Percentiles rank a stretch among this genome's conserved stretches.
These are phyloP conservation scores for Aspergillus sp. DNA, from an alignment of 2,329 filamentous ascomycete species.

Conservation along the genomic window DNA sequence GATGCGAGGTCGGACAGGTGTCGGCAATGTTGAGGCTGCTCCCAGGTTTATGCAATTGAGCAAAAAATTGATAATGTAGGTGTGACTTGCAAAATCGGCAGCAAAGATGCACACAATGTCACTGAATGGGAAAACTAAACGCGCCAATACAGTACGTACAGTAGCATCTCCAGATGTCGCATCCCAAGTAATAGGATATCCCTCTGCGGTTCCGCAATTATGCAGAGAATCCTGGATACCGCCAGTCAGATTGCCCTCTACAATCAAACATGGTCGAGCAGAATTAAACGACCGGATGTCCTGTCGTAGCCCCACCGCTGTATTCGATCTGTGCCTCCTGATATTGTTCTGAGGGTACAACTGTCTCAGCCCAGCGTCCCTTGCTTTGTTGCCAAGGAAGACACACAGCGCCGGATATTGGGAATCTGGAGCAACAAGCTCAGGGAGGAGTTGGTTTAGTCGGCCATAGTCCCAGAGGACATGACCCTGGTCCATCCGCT, in stretches of 20 bases:
- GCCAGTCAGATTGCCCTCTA: background rate
- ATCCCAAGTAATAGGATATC: conserved; percentile 1
- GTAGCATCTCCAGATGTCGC: background rate
- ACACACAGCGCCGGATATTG: conserved; percentile 5
- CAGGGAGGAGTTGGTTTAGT: background rate
- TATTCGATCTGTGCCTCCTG: background rate
- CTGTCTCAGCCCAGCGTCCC: background rate
- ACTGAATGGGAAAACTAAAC: conserved; percentile 3
- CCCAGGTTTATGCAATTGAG: background rate
- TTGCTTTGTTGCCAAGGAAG: conserved; percentile 5
- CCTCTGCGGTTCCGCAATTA: background rate
- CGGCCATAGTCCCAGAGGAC: conserved; percentile 1
- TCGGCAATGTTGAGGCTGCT: background rate
- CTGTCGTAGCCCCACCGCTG: background rate
- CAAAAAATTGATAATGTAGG: background rate
- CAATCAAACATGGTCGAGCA: conserved; percentile 4
- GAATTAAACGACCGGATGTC: conserved; percentile 1
- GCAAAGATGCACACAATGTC: conserved; percentile 2
- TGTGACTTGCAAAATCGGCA: conserved; percentile 2
- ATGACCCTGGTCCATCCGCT: background rate
- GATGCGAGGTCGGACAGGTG: conserved; percentile 3
- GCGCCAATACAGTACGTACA: background rate
- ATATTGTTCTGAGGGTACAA: conserved; percentile 4
- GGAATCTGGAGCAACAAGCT: background rate
- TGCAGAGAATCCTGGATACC: background rate